These are phyloP conservation scores for Botrytis byssoidea DNA, from an alignment of 2,329 filamentous ascomycete genomes.

Conservation along the genomic window DNA sequence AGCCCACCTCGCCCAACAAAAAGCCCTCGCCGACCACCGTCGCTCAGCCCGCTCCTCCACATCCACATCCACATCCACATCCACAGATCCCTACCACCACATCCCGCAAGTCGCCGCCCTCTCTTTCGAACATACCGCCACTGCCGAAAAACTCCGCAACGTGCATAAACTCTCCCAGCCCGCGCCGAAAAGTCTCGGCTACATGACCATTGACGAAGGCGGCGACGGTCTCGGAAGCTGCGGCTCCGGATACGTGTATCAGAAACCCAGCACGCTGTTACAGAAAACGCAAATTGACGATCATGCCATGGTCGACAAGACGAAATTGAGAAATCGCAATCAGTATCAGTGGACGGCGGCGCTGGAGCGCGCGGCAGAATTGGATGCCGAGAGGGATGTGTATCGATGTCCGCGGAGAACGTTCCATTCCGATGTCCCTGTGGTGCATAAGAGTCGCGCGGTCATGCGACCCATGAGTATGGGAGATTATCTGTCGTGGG, in stretches of 20 bases:
- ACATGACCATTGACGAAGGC: conserved; percentile 33
- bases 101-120: conserved; percentile 54
- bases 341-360: conserved; percentile 45
- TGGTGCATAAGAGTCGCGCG: conserved; percentile 9
- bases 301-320: conserved; percentile 40
- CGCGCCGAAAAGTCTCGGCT: conserved; percentile 45
- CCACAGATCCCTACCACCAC: conserved; percentile 45
- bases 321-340: conserved; percentile 43
- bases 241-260: not conserved
- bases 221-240: not conserved
- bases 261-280: conserved; percentile 24
- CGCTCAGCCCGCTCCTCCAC: conserved; percentile 25
- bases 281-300: conserved; percentile 31
- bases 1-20: conserved; percentile 51
- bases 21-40: conserved; percentile 39
- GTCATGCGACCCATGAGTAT: conserved; percentile 29
- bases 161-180: conserved; percentile 47
- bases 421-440: conserved; percentile 30
- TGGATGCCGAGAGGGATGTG: conserved; percentile 33
- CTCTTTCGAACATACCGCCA: conserved; percentile 56
- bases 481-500: conserved; percentile 30
- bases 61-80: conserved; percentile 24
- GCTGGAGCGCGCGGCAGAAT: conserved; percentile 42
- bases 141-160: conserved; percentile 44
- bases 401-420: conserved; percentile 39